Base-by-base conservation (phyloP, 345 rosid species). In the Cochlearia excelsa region DNA sequence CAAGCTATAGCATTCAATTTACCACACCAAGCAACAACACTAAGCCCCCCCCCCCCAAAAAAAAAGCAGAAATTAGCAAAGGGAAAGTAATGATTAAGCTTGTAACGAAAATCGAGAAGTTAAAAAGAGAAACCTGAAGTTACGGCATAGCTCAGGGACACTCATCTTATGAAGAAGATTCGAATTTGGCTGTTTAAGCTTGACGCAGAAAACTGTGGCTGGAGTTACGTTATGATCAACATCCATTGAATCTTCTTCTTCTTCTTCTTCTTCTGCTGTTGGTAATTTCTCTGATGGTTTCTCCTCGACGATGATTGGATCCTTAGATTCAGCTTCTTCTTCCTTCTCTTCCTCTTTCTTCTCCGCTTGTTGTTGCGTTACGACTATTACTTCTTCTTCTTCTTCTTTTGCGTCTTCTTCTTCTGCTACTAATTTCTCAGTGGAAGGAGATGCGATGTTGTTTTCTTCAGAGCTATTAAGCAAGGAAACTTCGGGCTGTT, bases 21-120 rank as follows among this genome's bases (percentile, higher is more conserved):
- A 34, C 99, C 99, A 75, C 97, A 93, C 99, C 99, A 93, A 46
- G 99, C 90, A 74, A 93, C 95, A 23, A 95, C 97, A 82, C 99
- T 93, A 16, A 16, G 23, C 23, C 23, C 23, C 23, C 23, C 23
- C 23, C 23, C 23, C 23, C 23, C 23, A 75, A 65, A 39, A 37
- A 40, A 11, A 0, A 33, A 31, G 16, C 2, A 23, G 0, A 6
- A 7, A 68, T 39, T 1, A 30, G 7, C 48, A 9, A 33, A 33
- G 5, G 35, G 35, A 5, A 33, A 33, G 0, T 61, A 26, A 4
- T n/a, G 31, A 61, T 41, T 38, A 48, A 2, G 23, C 23, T 46
- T 56, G 6, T 16, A 11, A 3, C 7, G 37, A 10, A 1, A 56
- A 23, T 40, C 51, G 1, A 42, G 38, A n/a, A 26, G 16, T 7